Evolutionary conservation across 2,329 filamentous ascomycete genomes (phyloP), one percentile per base, ranked within the genome.

Genomic region (Ustilaginoidea virens): DNA sequence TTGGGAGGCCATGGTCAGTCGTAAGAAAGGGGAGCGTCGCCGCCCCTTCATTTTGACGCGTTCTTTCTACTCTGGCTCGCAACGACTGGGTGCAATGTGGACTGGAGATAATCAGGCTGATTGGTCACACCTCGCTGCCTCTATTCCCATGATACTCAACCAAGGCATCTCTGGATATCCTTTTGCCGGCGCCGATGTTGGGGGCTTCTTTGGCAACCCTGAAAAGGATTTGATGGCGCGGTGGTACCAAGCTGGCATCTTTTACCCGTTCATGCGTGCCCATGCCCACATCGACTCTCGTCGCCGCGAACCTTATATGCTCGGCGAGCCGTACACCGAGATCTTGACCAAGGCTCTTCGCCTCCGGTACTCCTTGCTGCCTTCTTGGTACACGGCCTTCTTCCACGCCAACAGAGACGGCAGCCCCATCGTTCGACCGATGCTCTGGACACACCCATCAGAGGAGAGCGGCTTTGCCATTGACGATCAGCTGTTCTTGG

Each of bases 241-340:
- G 22, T 98, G 90, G 90, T 98, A 93, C 56, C 90, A 98, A 55
- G 74, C 86, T 19, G 90, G 90, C 36, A 81, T 82, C 32, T 98
- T 92, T 63, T 96, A 96, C 52, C 90, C 90, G 6, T 98, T 96
- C 63, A 92, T 96, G 79, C 81, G 90, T 36, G 90, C 74, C 2
- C 90, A 98, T 49, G 90, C 90, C 5, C 90, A 98, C 53, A 96
- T 96, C 35, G 90, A 98, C 47, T 80, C 90, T 22, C 82, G 90
- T 25, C 79, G 90, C 16, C 79, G 90, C 29, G 90, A 98, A 57
- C 90, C 90, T 3, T 98, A 96, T 49, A 63, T 96, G 33, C 65
- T 76, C 8, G 79, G 80, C 8, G 80, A 90, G 36, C 85, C 86
- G 1, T 85, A 93, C 55, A 81, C 74, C 4, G 66, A 69, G 29